phyloP scores from a whole-genome alignment of 2,329 filamentous ascomycete species.

The Leptoxyphium fumago region DNA sequence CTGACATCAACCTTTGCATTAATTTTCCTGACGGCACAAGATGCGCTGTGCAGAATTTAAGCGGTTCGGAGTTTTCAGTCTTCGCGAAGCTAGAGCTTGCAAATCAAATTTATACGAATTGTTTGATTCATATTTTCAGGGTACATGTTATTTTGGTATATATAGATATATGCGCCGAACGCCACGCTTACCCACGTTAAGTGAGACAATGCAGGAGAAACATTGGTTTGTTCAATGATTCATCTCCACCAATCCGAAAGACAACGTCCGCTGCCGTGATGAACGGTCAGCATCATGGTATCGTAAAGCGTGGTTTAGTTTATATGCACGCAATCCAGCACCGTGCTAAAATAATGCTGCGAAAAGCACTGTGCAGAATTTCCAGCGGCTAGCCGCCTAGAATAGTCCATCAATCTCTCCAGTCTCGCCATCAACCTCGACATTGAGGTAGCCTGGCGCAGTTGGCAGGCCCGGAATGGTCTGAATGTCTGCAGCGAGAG shows the following conservation, averaged over 20 bases:
- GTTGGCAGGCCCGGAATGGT: slow-evolving; percentile 94
- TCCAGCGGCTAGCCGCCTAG: slow-evolving; percentile 31
- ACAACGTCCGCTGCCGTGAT: not conserved
- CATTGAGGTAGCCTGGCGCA: slow-evolving; percentile 87
- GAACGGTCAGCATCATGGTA: not conserved
- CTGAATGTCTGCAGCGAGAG: slow-evolving; percentile 91
- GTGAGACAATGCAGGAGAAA: not conserved
- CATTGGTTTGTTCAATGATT: not conserved
- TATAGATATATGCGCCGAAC: not conserved
- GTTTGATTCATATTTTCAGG: too few relatives aligned
- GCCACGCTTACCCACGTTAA: not conserved
- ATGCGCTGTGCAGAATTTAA: too few relatives aligned
- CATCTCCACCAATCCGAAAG: not conserved
- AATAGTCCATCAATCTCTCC: slow-evolving; percentile 59
- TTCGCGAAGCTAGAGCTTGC: too few relatives aligned
- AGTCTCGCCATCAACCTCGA: slow-evolving; percentile 49
- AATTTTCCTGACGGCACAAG: too few relatives aligned
- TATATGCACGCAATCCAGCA: not conserved
- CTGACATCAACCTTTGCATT: too few relatives aligned
- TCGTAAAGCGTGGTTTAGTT: not conserved
- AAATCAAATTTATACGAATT: too few relatives aligned
- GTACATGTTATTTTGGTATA: too few relatives aligned
- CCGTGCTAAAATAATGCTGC: not conserved
- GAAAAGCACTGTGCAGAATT: not conserved
- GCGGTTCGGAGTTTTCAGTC: too few relatives aligned